phyloP scores from a whole-genome alignment of 1,284 basidiomycete genomes.

The Tilletia horrida region DNA sequence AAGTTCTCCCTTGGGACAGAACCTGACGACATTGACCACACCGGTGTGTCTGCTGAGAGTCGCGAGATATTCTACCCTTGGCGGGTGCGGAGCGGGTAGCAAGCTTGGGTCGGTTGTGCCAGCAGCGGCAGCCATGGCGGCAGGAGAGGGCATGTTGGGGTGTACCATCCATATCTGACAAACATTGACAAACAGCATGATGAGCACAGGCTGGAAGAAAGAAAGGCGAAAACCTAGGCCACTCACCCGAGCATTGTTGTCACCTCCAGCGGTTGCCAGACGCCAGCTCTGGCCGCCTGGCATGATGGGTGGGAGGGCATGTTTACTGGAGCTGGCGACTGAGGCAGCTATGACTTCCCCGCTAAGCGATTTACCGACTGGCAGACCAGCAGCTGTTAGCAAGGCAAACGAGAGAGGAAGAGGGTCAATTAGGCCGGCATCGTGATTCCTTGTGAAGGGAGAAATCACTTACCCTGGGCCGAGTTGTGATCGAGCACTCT shows the following conservation, averaged over 20 bases:
- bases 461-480: constrained; percentile 34
- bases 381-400: constrained; percentile 40
- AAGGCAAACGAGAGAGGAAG: neutral
- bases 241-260: constrained; percentile 91
- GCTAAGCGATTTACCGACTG: constrained; percentile 41
- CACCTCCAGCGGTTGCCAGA: constrained; percentile 90
- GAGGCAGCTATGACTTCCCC: constrained; percentile 16
- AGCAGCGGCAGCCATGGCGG: constrained; percentile 60
- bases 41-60: constrained; percentile 90
- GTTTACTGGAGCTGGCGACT: constrained; percentile 13
- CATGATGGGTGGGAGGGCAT: constrained; percentile 30
- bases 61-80: constrained; percentile 92
- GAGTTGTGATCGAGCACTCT: constrained; percentile 51
- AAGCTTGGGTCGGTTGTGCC: constrained; percentile 65
- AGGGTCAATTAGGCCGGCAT: neutral
- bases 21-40: constrained; percentile 92
- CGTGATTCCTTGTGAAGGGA: too few relatives aligned
- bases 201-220: neutral
- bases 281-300: constrained; percentile 66
- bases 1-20: constrained; percentile 66
- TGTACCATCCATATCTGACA: constrained; percentile 50
- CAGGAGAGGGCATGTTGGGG: constrained; percentile 53
- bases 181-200: neutral
- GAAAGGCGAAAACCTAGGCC: constrained; percentile 21
- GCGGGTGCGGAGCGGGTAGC: constrained; percentile 54